phyloP scores from a whole-genome alignment of 768 basidiomycete species.

The Auricularia sp. region DNA sequence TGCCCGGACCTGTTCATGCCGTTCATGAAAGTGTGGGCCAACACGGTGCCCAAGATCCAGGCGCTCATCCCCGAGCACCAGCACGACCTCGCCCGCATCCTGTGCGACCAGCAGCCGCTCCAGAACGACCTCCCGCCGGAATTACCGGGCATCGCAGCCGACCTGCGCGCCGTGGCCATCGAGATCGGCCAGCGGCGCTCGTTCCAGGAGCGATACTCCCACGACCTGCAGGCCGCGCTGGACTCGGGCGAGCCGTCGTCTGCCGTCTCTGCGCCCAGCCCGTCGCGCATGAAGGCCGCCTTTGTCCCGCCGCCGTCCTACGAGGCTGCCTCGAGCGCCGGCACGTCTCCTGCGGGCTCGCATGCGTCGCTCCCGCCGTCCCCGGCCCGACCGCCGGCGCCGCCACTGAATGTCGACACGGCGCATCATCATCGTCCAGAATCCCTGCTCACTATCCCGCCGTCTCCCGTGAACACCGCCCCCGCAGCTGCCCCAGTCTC shows the following conservation, averaged over 20 bases:
- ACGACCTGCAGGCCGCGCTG: constrained; percentile 69
- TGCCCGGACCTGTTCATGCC: constrained; percentile 60
- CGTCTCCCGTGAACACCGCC: background rate
- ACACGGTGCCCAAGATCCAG: constrained; percentile 57
- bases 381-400: constrained; percentile 9
- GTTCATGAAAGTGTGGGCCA: constrained; percentile 67
- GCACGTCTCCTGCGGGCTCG: constrained; percentile 8
- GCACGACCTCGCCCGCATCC: constrained; percentile 74
- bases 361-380: constrained; percentile 15
- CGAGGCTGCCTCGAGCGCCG: constrained; percentile 19
- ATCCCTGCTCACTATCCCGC: constrained; percentile 4
- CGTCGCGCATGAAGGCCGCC: constrained; percentile 37
- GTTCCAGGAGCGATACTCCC: constrained; percentile 71
- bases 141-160: constrained; percentile 59
- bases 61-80: constrained; percentile 50
- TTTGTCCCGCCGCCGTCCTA: constrained; percentile 69
- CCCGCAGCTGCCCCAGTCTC: background rate
- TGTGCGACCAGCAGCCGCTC: constrained; percentile 52
- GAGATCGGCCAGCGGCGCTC: constrained; percentile 78
- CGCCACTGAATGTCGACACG: background rate
- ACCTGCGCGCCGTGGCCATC: constrained; percentile 76
- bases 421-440: background rate
- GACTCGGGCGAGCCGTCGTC: constrained; percentile 41
- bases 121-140: constrained; percentile 29
- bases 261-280: constrained; percentile 11